Evolutionary conservation across 441 rosid genomes (phyloP), one percentile per base, ranked within the genome.

Genomic region (Aquilaria agallochum): DNA sequence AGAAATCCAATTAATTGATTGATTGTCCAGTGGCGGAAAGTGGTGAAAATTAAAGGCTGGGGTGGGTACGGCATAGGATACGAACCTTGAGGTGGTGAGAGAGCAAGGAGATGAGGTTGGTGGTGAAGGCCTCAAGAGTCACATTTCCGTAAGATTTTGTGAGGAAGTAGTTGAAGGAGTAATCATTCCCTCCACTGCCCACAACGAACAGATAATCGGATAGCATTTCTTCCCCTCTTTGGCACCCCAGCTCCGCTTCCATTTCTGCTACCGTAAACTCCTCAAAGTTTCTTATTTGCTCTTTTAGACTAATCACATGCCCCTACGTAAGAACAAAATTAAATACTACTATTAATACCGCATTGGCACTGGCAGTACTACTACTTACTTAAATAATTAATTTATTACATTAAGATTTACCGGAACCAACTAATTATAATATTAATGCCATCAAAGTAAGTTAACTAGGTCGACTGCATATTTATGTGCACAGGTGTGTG

Each of bases 131-230:
- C 45, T 67, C 52, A 61, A 80, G 78, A 42, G 48, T 60, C 51
- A 47, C 59, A 59, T 44, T 73, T 48, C 45, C 11, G 48, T 56
- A 20, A 13, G 64, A 6, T 8, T 14, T 57, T 11, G 52, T 44
- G 2, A 63, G 58, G 58, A 82, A 85, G 77, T 73, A 85, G 72
- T 78, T 80, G 70, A 77, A 69, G 8, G 85, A 68, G 73, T 78
- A 82, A 67, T 85, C 91, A 55, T 85, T 85, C 31, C 91, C 85
- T 27, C 91, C 91, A 3, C 65, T 66, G 15, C 88, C 88, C 55
- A 82, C 70, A 1, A 80, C 63, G 55, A 85, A 78, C 58, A 85
- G 7, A 66, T 77, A 83, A 5, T 70, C 63, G 5, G 51, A 10
- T 0, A 84, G 64, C 4, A 50, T 47, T 12, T 65, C 61, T 7